A percentile compares a stretch with the other conserved stretches of the same genome.
Evolutionary conservation across 345 rosid species (phyloP).

Genomic region (Pelargonium nanum): DNA sequence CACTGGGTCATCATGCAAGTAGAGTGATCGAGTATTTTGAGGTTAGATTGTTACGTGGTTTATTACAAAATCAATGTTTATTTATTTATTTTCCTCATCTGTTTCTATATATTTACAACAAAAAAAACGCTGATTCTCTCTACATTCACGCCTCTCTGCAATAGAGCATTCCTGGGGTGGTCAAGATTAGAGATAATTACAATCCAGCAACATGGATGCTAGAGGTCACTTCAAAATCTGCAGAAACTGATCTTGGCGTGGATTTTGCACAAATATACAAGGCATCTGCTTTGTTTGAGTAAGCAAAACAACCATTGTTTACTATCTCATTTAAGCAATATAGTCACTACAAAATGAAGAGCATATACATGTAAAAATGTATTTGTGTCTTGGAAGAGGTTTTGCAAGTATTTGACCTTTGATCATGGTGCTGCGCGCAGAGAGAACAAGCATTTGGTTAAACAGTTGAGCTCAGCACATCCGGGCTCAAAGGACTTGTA

Average conservation of each 20-base stretch:
- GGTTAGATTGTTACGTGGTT: constrained; percentile 23
- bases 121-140: background rate
- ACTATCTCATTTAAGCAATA: too few species aligned
- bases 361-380: too few species aligned
- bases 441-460: constrained; percentile 35
- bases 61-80: background rate
- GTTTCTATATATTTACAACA: too few species aligned
- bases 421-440: constrained; percentile 17
- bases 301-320: constrained; percentile 24
- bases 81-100: background rate
- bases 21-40: constrained; percentile 53
- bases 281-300: constrained; percentile 40
- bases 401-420: too few species aligned
- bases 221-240: constrained; percentile 49
- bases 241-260: constrained; percentile 46
- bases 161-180: constrained; percentile 48
- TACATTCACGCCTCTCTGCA: background rate
- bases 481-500: constrained; percentile 40
- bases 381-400: too few species aligned
- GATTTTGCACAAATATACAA: constrained; percentile 50
- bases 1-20: constrained; percentile 51
- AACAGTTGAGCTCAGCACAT: constrained; percentile 33
- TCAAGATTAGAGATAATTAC: constrained; percentile 45
- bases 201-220: constrained; percentile 90
- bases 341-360: too few species aligned